Evolutionary conservation across 2,329 filamentous ascomycete species (phyloP).

Genomic region (Colletotrichum coccodes): DNA sequence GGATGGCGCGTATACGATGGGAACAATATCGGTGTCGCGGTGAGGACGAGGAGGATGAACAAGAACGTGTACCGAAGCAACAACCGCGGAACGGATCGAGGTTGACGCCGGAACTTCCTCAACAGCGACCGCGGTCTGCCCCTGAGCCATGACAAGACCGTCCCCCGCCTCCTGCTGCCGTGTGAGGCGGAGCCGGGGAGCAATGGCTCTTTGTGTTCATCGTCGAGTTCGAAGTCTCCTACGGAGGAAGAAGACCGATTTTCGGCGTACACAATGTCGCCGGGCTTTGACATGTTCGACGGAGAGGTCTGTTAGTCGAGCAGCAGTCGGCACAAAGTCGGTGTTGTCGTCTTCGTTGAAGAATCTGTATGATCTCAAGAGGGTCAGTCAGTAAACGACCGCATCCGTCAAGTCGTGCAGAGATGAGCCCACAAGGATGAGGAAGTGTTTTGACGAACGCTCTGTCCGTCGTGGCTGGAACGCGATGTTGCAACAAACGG

Average conservation of each 20-base stretch:
- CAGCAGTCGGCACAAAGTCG: neutral
- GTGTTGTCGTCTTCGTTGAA: neutral
- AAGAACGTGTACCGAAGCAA: constrained; percentile 38
- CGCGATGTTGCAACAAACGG: neutral
- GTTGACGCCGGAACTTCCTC: constrained; percentile 28
- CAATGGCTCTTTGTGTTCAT: constrained; percentile 22
- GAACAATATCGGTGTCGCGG: constrained; percentile 48
- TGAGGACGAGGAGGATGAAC: constrained; percentile 43
- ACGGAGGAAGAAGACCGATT: constrained; percentile 5
- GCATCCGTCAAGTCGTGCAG: neutral
- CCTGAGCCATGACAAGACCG: constrained; percentile 20
- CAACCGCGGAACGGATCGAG: constrained; percentile 18
- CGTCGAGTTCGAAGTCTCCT: constrained; percentile 20
- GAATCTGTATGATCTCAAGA: neutral
- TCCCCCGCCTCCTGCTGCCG: neutral
- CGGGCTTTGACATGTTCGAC: constrained; percentile 3
- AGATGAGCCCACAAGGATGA: neutral
- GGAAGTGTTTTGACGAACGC: neutral
- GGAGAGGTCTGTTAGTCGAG: neutral
- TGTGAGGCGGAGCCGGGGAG: constrained; percentile 4
- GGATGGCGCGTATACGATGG: constrained; percentile 55
- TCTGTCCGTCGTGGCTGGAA: neutral
- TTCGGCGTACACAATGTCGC: neutral
- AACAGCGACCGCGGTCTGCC: constrained; percentile 20
- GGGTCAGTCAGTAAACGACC: neutral